Evolutionary conservation across 768 basidiomycete genomes (phyloP).

Genomic region (Lyophyllum atratum): DNA sequence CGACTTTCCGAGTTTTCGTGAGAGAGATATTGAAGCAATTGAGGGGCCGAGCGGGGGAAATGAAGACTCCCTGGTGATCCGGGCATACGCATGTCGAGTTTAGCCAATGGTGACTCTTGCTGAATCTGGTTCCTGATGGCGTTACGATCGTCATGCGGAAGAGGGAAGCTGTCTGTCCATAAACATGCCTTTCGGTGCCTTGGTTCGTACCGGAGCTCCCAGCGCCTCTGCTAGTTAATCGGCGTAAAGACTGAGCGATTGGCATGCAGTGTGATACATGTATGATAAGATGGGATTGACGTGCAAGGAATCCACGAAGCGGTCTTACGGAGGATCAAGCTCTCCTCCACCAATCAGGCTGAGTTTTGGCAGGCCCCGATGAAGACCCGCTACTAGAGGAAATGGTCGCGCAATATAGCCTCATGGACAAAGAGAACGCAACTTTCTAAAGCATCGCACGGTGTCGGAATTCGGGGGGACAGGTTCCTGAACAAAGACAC

Average conservation of each 20-base stretch:
- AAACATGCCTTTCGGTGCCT: not conserved
- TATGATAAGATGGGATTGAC: not conserved
- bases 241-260: too few relatives aligned
- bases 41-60: not conserved
- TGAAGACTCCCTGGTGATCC: not conserved
- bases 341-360: not conserved
- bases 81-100: not conserved
- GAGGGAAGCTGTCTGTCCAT: not conserved
- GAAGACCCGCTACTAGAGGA: not conserved
- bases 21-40: not conserved
- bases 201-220: not conserved
- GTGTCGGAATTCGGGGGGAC: not conserved
- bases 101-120: not conserved
- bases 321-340: not conserved
- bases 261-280: too few relatives aligned
- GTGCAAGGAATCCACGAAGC: not conserved
- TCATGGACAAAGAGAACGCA: not conserved
- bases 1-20: not conserved
- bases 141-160: not conserved
- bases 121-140: not conserved
- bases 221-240: not conserved
- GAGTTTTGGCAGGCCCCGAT: not conserved
- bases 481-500: not conserved
- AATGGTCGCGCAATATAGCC: not conserved
- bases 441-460: not conserved